Evolutionary conservation across 2,329 filamentous ascomycete species (phyloP), one percentile per base, ranked within the genome.

Genomic region (Eutypella sp.): DNA sequence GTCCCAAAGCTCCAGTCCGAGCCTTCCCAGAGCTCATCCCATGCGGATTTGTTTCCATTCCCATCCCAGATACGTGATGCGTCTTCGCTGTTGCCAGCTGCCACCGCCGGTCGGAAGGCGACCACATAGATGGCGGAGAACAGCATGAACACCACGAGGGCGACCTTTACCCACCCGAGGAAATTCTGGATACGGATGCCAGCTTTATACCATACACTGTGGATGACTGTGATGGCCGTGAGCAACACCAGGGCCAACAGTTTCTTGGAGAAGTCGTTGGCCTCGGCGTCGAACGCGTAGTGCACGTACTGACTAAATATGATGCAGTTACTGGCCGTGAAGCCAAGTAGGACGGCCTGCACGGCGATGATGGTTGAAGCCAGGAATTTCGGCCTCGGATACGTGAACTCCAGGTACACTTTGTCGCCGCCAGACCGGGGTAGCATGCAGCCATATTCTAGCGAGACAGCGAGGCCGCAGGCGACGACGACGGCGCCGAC

Each of bases 391-490:
- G 84, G 84, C 25, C 70, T 69, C 2, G 76, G 74, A 59, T 84
- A 87, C 0, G 81, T 81, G 59, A 82, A 84, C 61, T 88, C 84
- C 38, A 88, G 74, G 57, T 87, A 87, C 6, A 87, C 81, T 63
- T 87, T 88, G 22, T 78, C 71, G 20, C 83, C 84, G 6, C 84
- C 84, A 1, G 79, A 84, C 1, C 82, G 72, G 15, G 85, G 85
- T 13, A 88, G 67, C 82, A 87, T 86, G 55, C 76, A 83, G 0
- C 84, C 84, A 55, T 80, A 85, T 57, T 89, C 85, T 41, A 88
- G 71, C 6, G 75, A 75, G 0, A 87, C 73, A 3, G 75, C 74
- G 3, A 87, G 67, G 0, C 80, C 81, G 42, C 77, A 82, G 7
- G 75, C 81, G 1, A 81, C 77, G 7, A 87, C 68, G 2, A 81